Evolutionary conservation across 495 filamentous ascomycete species (phyloP), one percentile per base, ranked within the genome.

Genomic region (Friedmanniomyces endolithicus): DNA sequence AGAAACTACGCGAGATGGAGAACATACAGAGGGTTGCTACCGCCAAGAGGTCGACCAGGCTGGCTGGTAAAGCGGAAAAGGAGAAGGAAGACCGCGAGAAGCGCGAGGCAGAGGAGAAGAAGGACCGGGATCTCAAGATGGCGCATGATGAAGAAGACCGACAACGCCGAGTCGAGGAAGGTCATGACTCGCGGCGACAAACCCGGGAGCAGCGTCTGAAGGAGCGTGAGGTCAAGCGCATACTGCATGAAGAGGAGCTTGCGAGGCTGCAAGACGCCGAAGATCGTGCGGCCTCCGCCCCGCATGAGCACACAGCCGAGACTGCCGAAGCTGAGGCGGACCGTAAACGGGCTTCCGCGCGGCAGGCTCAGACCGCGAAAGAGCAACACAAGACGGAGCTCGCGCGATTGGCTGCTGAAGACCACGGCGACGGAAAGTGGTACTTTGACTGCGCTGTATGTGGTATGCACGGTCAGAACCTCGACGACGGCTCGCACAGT

Each of bases 371-470:
- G 63, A 80, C 80, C 6, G 84, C 90, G 63, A 81, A 89, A 55
- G 86, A 88, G 55, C 81, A 76, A 66, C 84, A 81, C 35, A 80
- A 83, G 67, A 82, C 81, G 69, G 84, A 82, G 33, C 68, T 95
- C 33, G 77, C 83, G 48, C 79, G 86, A 48, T 72, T 94, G 17
- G 75, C 77, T 1, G 79, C 89, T 62, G 84, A 90, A 47, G 55
- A 58, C 12, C 25, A 41, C 9, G 31, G 29, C 11, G 31, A 24
- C 12, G 87, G 88, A 12, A 80, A 90, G 49, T 96, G 92, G 92
- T 76, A 88, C 29, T 97, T 98, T 64, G 92, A 97, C 64, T 98
- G 92, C 68, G 75, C 79, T 24, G 77, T 84, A 14, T 98, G 92
- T 68, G 88, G 88, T 24, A 78, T 85, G 25, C 82, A 95, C 67